These are phyloP conservation scores for Coniochaeta sp. DNA, from an alignment of 2,329 filamentous ascomycete species.

Conservation along the genomic window DNA sequence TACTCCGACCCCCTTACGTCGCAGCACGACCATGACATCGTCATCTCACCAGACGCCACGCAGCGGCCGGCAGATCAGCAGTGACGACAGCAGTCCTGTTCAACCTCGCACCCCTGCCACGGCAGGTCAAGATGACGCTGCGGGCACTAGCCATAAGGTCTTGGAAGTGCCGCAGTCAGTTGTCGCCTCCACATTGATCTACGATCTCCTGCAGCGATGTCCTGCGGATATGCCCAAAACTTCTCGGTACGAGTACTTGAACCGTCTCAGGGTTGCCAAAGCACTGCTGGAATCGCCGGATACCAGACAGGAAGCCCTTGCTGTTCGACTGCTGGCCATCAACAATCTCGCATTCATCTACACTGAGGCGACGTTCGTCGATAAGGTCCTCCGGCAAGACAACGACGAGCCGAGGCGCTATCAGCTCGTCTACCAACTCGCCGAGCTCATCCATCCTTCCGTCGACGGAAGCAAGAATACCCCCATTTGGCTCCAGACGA, in stretches of 20 bases:
- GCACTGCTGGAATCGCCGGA: conserved; percentile 61
- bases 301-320: conserved; percentile 67
- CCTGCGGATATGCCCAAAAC: conserved; percentile 62
- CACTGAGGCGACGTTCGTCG: conserved; percentile 71
- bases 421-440: conserved; percentile 86
- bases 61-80: conserved; percentile 9
- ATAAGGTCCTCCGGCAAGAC: conserved; percentile 81
- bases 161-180: conserved; percentile 57
- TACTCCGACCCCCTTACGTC: conserved; percentile 69
- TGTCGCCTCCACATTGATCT: conserved; percentile 44
- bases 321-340: conserved; percentile 76
- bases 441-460: conserved; percentile 82
- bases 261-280: conserved; percentile 76
- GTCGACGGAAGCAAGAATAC: conserved; percentile 59
- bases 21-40: conserved; percentile 49
- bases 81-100: conserved; percentile 29
- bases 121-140: conserved; percentile 29
- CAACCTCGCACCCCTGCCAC: conserved; percentile 26
- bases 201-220: conserved; percentile 47
- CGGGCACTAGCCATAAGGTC: conserved; percentile 41
- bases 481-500: conserved; percentile 71
- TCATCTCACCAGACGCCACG: conserved; percentile 33
- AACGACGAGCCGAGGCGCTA: conserved; percentile 81
- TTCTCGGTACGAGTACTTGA: conserved; percentile 75
- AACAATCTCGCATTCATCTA: conserved; percentile 90